Base-by-base conservation (phyloP, 2,329 filamentous ascomycete genomes). In the Penicillium sclerotigenum region DNA sequence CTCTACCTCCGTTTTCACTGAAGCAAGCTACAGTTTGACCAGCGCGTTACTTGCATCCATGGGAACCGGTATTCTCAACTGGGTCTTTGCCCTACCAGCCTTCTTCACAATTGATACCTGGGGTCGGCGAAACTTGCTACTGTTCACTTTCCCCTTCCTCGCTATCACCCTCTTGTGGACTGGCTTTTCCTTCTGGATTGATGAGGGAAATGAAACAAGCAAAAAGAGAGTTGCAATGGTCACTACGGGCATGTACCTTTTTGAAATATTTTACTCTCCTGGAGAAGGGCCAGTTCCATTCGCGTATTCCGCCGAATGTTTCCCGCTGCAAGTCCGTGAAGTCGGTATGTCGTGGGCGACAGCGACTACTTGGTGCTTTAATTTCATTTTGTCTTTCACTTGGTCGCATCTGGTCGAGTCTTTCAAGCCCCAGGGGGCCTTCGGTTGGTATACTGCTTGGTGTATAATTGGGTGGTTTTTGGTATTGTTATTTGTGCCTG, bases 21-120 rank as follows among this genome's bases (percentile, higher is more conserved):
- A 84, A 0, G 81, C 81, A 3, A 77, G 81, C 1, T 82, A 85
- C 54, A 72, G 71, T 10, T 74, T 79, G 26, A 75, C 80, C 5
- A 69, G 71, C 5, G 83, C 86, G 1, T 76, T 88, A 2, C 72
- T 79, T 6, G 83, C 83, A 0, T 87, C 84, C 0, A 79, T 87
- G 57, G 85, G 85, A 0, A 87, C 83, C 47, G 86, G 86, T 2
- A 79, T 86, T 56, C 77, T 87, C 66, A 87, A 88, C 65, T 87
- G 82, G 74, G 71, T 87, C 24, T 87, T 87, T 60, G 84, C 85
- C 0, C 71, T 87, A 10, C 83, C 84, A 0, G 84, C 84, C 1
- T 78, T 87, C 52, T 83, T 84, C 64, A 87, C 84, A 0, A 87
- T 88, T 51, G 86, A 88, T 66, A 86, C 80, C 0, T 87, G 83